phyloP scores from a whole-genome alignment of 75 land plant species.

The Sequoia sempervirens region DNA sequence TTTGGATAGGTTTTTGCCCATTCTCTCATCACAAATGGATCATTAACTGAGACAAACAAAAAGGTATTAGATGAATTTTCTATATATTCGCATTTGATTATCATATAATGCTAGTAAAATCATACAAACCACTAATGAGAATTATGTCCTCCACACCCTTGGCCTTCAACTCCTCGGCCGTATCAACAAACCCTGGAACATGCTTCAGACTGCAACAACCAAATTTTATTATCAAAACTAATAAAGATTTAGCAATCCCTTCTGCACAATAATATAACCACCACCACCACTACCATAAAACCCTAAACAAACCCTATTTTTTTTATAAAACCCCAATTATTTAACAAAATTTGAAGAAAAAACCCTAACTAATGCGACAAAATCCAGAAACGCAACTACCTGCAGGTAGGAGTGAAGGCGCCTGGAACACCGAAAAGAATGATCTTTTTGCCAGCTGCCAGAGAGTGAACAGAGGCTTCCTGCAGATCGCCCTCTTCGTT shows the following conservation, averaged over 20 bases:
- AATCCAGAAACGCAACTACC: background rate
- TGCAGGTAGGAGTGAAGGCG: conserved; percentile 44
- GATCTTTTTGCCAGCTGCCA: conserved; percentile 21
- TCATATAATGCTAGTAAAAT: no score
- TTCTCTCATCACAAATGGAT: conserved; percentile 86
- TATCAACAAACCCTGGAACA: conserved; percentile 37
- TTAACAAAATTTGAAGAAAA: background rate
- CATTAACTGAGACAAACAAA: conserved; percentile 59
- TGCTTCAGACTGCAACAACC: conserved; percentile 26
- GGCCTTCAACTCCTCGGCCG: conserved; percentile 24
- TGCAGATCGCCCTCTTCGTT: conserved; percentile 29
- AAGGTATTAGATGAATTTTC: background rate
- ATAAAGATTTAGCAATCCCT: background rate
- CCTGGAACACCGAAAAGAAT: conserved; percentile 41
- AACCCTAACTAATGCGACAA: no score
- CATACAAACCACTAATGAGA: conserved; percentile 20
- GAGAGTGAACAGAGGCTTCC: conserved; percentile 12
- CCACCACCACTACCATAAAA: background rate
- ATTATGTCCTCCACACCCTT: conserved; percentile 40
- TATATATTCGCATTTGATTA: no score
- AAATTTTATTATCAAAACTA: no score
- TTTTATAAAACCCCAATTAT: no score
- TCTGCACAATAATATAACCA: background rate
- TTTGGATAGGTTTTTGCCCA: conserved; percentile 84
- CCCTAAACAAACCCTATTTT: background rate